Base-by-base conservation (phyloP, 148 eudicot genomes). In the Arbutus unedo region DNA sequence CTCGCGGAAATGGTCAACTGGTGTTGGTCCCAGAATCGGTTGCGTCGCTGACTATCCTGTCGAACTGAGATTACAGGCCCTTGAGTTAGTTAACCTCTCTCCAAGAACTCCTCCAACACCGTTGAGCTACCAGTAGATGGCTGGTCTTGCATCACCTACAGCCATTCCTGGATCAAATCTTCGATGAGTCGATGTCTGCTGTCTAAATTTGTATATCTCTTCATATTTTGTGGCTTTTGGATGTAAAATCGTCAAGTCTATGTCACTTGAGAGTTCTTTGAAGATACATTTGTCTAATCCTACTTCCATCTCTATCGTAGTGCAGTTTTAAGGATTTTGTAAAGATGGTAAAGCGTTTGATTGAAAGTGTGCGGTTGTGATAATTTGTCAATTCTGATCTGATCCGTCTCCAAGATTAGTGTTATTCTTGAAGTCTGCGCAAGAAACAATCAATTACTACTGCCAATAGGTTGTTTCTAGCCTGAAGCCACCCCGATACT, bases 11-110 rank as follows among this genome's bases (percentile, higher is more conserved):
- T 95, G 98, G 98, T 93, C 96, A 25, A 89, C 93, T 0, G 98
- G 98, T 44, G 91, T 90, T 44, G 97, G 98, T 25, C 97, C 98
- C 3, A 89, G 98, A 85, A 90, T 95, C 25, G 97, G 96, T 51
- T 95, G 98, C 62, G 78, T 95, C 13, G 94, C 92, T 43, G 98
- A 95, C 81, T 95, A 95, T 86, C 98, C 98, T 9, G 76, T 83
- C 5, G 93, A 92, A 83, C 88, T 95, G 74, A 85, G 96, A 83
- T 83, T 87, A 41, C 94, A 95, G 77, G 98, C 98, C 2, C 75
- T 95, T 86, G 94, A 92, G 86, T 87, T 91, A 51, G 80, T 92
- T 2, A 86, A 84, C 73, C 92, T 95, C 76, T 95, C 98, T 47
- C 98, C 98, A 1, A 84, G 90, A 80, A 44, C 62, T 3, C 82